Percentiles rank a stretch among this genome's conserved stretches.
Evolutionary conservation across 2,329 filamentous ascomycete species (phyloP).

Genomic region (Trichophyton equinum): DNA sequence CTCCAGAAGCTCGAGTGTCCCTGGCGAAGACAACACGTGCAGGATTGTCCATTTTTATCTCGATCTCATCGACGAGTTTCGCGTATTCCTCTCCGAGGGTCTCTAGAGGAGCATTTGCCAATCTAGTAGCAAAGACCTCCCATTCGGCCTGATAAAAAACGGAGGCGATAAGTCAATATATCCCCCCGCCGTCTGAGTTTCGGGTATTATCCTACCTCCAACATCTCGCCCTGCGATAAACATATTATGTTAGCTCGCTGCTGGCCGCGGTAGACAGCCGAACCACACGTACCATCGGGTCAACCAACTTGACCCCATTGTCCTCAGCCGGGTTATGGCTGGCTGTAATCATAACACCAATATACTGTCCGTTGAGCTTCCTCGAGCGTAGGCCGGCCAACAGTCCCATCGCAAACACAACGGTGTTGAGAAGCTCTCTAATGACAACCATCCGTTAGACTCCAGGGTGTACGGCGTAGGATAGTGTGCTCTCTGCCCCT

Average conservation of each 20-base stretch:
- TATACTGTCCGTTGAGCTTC: slow-evolving; percentile 77
- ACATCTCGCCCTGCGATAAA: slow-evolving; percentile 65
- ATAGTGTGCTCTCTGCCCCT: slow-evolving; percentile 17
- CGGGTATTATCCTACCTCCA: slow-evolving; percentile 50
- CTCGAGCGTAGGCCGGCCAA: slow-evolving; percentile 79
- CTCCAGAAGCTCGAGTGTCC: slow-evolving; percentile 86
- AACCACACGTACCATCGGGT: slow-evolving; percentile 57
- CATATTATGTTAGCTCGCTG: slow-evolving; percentile 13
- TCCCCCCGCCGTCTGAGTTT: slow-evolving; percentile 5
- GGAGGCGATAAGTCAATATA: slow-evolving; percentile 4
- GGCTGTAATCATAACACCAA: slow-evolving; percentile 93
- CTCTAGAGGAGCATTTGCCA: slow-evolving; percentile 73
- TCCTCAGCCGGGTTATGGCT: slow-evolving; percentile 84
- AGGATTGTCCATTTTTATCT: slow-evolving; percentile 56
- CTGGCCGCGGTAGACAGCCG: not conserved
- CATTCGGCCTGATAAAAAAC: slow-evolving; percentile 52
- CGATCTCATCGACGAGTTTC: slow-evolving; percentile 59
- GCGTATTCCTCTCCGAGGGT: slow-evolving; percentile 66
- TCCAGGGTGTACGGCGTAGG: not conserved
- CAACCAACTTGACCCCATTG: slow-evolving; percentile 91
- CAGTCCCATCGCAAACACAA: slow-evolving; percentile 84
- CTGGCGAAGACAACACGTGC: slow-evolving; percentile 80
- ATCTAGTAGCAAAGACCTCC: slow-evolving; percentile 75
- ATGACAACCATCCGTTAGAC: not conserved
- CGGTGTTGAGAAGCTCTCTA: slow-evolving; percentile 72